Conservation (phyloP, 2,329 filamentous ascomycete species). For the Mycosphaerella sp. region DNA sequence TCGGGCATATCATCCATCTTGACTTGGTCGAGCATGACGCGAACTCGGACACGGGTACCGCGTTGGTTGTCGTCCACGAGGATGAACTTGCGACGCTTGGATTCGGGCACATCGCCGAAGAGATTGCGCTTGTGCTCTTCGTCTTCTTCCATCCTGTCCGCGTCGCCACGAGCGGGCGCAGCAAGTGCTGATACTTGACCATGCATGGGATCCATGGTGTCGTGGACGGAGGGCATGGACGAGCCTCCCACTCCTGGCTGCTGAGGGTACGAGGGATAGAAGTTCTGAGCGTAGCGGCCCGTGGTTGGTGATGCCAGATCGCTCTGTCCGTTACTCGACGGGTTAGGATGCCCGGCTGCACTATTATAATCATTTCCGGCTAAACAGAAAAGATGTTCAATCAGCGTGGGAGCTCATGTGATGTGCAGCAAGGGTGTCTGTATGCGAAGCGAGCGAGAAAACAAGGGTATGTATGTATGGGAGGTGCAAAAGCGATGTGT, state of each 20-base stretch:
- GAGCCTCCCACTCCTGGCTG: slow-evolving; percentile 50
- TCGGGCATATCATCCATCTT: slow-evolving; percentile 95
- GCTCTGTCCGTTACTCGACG: slow-evolving; percentile 51
- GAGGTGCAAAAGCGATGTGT: background rate
- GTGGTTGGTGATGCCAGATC: slow-evolving; percentile 53
- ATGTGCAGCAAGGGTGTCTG: slow-evolving; percentile 26
- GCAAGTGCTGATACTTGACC: slow-evolving; percentile 30
- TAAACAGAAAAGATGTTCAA: slow-evolving; percentile 37
- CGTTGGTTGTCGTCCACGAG: slow-evolving; percentile 85
- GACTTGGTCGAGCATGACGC: slow-evolving; percentile 86
- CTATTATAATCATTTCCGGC: slow-evolving; percentile 56
- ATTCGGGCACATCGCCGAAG: slow-evolving; percentile 81
- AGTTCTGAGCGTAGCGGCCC: slow-evolving; percentile 67
- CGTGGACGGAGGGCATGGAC: slow-evolving; percentile 60
- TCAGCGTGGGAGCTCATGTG: slow-evolving; percentile 36
- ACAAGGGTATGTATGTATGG: slow-evolving; percentile 18
- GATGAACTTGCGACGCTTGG: slow-evolving; percentile 93
- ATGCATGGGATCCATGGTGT: slow-evolving; percentile 46
- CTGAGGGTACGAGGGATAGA: slow-evolving; percentile 63
- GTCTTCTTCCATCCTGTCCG: slow-evolving; percentile 46
- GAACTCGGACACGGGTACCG: slow-evolving; percentile 73
- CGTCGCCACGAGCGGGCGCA: slow-evolving; percentile 35
- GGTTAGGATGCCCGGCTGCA: slow-evolving; percentile 58
- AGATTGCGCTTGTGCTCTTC: slow-evolving; percentile 60
- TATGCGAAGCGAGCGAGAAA: slow-evolving; percentile 25